These are phyloP conservation scores for Thyridium curvatum DNA, from an alignment of 2,329 filamentous ascomycete species.

Conservation along the genomic window DNA sequence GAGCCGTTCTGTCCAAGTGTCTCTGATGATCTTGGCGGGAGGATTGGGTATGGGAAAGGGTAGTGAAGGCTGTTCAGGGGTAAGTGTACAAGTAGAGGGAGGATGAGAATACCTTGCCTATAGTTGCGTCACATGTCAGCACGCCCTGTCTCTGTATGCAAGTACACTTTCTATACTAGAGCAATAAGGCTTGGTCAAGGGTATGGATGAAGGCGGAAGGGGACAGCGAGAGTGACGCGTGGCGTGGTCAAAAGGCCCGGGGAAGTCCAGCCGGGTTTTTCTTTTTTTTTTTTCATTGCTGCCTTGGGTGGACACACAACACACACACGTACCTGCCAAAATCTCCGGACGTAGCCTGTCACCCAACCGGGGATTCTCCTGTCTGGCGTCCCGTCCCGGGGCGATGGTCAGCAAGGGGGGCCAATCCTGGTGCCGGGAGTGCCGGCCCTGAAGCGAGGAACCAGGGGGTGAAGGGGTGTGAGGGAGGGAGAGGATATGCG, in stretches of 20 bases:
- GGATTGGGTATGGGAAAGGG: too few relatives aligned
- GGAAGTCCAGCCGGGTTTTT: too few relatives aligned
- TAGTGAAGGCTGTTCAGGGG: constrained; percentile 1
- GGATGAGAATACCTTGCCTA: constrained; percentile 19
- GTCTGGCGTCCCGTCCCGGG: constrained; percentile 47
- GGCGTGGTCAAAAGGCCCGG: constrained; percentile 1
- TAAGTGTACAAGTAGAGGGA: neutral
- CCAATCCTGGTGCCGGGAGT: constrained; percentile 2
- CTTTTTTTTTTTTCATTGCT: too few relatives aligned
- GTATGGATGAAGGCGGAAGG: constrained; percentile 2
- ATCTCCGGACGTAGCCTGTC: constrained; percentile 85
- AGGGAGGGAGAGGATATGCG: neutral
- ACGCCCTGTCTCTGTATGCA: too few relatives aligned
- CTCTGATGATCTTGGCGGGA: too few relatives aligned
- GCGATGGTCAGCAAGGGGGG: constrained; percentile 1
- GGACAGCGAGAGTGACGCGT: neutral
- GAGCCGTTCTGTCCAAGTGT: too few relatives aligned
- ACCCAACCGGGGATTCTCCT: constrained; percentile 83
- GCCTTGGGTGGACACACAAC: too few relatives aligned
- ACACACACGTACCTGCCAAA: constrained; percentile 81
- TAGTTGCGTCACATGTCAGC: constrained; percentile 6
- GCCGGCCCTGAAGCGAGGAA: constrained; percentile 8
- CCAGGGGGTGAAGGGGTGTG: constrained; percentile 3
- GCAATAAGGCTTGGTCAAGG: too few relatives aligned
- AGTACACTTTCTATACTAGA: too few relatives aligned